Conservation (phyloP, 2,329 filamentous ascomycete genomes). For the Fusarium chuoi region DNA sequence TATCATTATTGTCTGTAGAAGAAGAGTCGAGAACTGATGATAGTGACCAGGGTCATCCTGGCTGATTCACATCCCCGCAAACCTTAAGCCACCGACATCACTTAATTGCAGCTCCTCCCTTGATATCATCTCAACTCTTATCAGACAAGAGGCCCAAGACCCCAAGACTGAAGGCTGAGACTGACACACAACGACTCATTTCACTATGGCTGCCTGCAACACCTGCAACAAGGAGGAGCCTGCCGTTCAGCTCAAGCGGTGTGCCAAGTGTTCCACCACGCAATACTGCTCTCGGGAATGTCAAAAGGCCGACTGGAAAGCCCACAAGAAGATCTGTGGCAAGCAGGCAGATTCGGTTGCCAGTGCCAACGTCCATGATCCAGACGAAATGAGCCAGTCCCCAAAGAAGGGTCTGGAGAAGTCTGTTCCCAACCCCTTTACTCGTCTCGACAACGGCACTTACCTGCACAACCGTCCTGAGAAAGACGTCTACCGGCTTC, state of each 20-base stretch:
- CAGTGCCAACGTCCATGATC: background rate
- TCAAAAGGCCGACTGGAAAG: conserved; percentile 62
- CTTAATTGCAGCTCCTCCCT: background rate
- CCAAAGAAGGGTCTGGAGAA: conserved; percentile 46
- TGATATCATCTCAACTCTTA: background rate
- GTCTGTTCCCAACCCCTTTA: conserved; percentile 51
- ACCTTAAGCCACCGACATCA: conserved; percentile 3
- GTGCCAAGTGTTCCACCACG: conserved; percentile 58
- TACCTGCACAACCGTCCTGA: conserved; percentile 58
- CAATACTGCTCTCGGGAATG: conserved; percentile 64
- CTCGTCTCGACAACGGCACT: conserved; percentile 51
- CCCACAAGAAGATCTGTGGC: conserved; percentile 58
- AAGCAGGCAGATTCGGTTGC: conserved; percentile 28
- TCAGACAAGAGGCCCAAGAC: background rate
- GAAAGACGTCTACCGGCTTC: conserved; percentile 55
- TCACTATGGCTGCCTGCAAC: conserved; percentile 31
- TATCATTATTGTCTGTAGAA: background rate
- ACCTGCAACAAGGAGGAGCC: conserved; percentile 46
- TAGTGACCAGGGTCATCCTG: background rate
- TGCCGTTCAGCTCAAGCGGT: conserved; percentile 50
- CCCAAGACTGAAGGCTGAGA: background rate
- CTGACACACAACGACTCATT: background rate
- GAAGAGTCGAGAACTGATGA: background rate
- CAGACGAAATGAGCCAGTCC: conserved; percentile 6
- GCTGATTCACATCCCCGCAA: background rate